Percentiles rank a stretch among this genome's conserved stretches.
Conservation (phyloP, 306 rosid species). For the Prunus mongolica region DNA sequence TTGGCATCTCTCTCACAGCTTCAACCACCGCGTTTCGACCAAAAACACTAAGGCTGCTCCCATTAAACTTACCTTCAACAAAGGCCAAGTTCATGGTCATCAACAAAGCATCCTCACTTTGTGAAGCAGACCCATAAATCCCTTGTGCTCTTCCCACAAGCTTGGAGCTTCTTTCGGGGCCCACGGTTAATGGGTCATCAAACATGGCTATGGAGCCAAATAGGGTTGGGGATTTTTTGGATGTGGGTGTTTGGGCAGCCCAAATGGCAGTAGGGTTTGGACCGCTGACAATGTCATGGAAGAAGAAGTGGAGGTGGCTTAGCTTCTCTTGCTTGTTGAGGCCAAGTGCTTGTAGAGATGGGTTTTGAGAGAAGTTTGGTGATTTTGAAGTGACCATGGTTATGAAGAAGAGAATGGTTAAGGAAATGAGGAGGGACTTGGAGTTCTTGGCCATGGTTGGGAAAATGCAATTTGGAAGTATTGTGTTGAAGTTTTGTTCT, state of each 20-base stretch:
- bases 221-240: slow-evolving; percentile 25
- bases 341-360: slow-evolving; percentile 22
- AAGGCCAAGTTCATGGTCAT: slow-evolving; percentile 37
- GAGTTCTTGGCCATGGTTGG: slow-evolving; percentile 10
- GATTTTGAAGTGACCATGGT: slow-evolving; percentile 6
- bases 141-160: slow-evolving; percentile 59
- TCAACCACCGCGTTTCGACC: slow-evolving; percentile 30
- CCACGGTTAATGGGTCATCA: slow-evolving; percentile 45
- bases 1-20: slow-evolving; percentile 44
- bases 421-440: neutral
- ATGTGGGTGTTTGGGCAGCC: slow-evolving; percentile 33
- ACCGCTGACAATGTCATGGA: slow-evolving; percentile 54
- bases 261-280: slow-evolving; percentile 33
- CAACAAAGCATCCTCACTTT: slow-evolving; percentile 24
- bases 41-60: slow-evolving; percentile 42
- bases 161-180: slow-evolving; percentile 33
- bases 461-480: neutral
- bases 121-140: slow-evolving; percentile 38
- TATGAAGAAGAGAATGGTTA: neutral
- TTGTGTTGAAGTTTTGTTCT: neutral
- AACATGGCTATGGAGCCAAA: slow-evolving; percentile 36
- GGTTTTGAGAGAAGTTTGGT: neutral
- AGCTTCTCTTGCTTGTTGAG: slow-evolving; percentile 41
- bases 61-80: slow-evolving; percentile 37
- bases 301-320: slow-evolving; percentile 58